Evolutionary conservation across 768 basidiomycete species (phyloP).

Genomic region (Suillus placidus): DNA sequence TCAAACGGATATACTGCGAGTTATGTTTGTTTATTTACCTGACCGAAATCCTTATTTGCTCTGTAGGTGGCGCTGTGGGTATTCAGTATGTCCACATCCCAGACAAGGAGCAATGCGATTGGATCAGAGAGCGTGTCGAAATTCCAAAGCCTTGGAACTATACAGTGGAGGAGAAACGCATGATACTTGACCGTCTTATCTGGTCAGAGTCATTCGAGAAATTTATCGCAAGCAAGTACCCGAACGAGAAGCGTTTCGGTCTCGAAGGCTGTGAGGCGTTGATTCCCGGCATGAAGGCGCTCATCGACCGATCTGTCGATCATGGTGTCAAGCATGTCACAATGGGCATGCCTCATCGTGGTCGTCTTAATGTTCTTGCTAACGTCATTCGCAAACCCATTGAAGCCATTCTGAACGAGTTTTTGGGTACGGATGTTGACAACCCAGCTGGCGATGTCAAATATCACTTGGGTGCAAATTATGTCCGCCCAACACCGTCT

Average conservation of each 20-base stretch:
- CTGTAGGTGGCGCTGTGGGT: slow-evolving; percentile 79
- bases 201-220: slow-evolving; percentile 99
- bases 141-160: slow-evolving; percentile 97
- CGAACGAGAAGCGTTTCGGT: slow-evolving; percentile 99
- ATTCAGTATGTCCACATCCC: slow-evolving; percentile 96
- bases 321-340: slow-evolving; percentile 94
- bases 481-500: slow-evolving; percentile 95
- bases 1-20: slow-evolving; percentile 94
- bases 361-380: slow-evolving; percentile 94
- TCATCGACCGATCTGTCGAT: slow-evolving; percentile 98
- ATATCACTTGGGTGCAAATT: slow-evolving; percentile 98
- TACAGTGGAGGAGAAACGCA: slow-evolving; percentile 96
- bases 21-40: slow-evolving; percentile 14
- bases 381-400: slow-evolving; percentile 99
- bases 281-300: slow-evolving; percentile 99
- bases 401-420: slow-evolving; percentile 97
- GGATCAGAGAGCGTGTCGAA: slow-evolving; percentile 97
- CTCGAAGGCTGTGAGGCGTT: slow-evolving; percentile 97
- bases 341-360: slow-evolving; percentile 99
- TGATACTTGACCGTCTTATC: slow-evolving; percentile 98
- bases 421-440: slow-evolving; percentile 76
- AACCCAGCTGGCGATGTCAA: slow-evolving; percentile 97
- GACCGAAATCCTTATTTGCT: slow-evolving; percentile 8
- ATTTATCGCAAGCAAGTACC: slow-evolving; percentile 97
- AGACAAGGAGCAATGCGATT: slow-evolving; percentile 98